Conservation (phyloP, 1,284 basidiomycete species). For the Apiotrichum mycotoxinovorans region DNA sequence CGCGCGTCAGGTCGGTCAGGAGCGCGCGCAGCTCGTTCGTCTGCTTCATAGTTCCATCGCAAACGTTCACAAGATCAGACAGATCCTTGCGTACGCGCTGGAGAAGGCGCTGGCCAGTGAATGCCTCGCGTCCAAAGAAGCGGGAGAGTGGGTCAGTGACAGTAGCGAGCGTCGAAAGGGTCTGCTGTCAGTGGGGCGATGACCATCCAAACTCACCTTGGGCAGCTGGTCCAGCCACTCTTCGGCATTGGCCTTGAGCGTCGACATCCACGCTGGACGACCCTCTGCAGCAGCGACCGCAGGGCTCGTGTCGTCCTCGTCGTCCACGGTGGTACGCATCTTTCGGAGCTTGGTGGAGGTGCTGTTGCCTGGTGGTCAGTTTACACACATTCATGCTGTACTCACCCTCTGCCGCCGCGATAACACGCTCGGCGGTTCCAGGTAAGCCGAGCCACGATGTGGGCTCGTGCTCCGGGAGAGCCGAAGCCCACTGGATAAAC, state of each 20-base stretch:
- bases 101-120: conserved; percentile 71
- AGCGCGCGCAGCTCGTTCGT: conserved; percentile 86
- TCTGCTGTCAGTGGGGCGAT: conserved; percentile 2
- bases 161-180: conserved; percentile 22
- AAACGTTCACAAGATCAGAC: conserved; percentile 73
- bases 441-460: conserved; percentile 89
- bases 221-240: conserved; percentile 79
- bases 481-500: conserved; percentile 81
- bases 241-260: conserved; percentile 68
- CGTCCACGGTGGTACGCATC: conserved; percentile 84
- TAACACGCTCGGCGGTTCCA: conserved; percentile 81
- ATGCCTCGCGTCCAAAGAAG: conserved; percentile 82
- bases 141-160: conserved; percentile 71
- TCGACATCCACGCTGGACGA: conserved; percentile 90
- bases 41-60: conserved; percentile 81
- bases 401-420: conserved; percentile 82
- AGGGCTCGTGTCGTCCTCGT: conserved; percentile 67
- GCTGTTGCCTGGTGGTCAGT: conserved; percentile 62
- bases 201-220: conserved; percentile 54
- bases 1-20: conserved; percentile 83
- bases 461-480: conserved; percentile 82
- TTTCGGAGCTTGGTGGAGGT: conserved; percentile 80
- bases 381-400: neutral
- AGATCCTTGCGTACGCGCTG: conserved; percentile 74
- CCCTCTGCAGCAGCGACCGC: conserved; percentile 61